Evolutionary conservation across 1,139 yeast genomes (phyloP).

Genomic region (Taphrina flavorubra): DNA sequence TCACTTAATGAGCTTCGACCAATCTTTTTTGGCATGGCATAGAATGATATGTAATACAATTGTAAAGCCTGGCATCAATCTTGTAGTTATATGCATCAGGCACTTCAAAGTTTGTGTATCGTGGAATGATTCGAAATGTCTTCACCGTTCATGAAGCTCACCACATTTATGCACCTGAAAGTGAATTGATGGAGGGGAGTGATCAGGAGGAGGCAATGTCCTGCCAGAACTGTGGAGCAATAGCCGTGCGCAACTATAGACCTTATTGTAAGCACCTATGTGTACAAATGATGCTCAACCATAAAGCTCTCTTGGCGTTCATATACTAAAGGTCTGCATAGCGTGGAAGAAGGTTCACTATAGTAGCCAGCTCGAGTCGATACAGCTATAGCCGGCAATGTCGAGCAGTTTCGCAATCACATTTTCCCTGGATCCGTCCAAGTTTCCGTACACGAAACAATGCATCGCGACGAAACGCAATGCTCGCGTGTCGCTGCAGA

Average conservation of each 20-base stretch:
- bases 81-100: background rate
- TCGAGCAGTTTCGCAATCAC: conserved; percentile 23
- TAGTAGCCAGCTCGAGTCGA: too few species aligned
- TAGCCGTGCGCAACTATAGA: background rate
- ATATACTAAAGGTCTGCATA: too few species aligned
- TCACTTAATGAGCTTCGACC: conserved; percentile 8
- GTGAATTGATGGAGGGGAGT: background rate
- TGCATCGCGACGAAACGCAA: conserved; percentile 8
- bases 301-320: too few species aligned
- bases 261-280: background rate
- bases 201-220: background rate
- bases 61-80: background rate
- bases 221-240: background rate
- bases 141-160: too few species aligned
- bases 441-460: conserved; percentile 35
- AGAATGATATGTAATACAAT: conserved; percentile 8
- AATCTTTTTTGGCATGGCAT: background rate
- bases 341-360: too few species aligned
- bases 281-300: too few species aligned
- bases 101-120: too few species aligned
- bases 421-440: conserved; percentile 32
- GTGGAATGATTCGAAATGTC: too few species aligned
- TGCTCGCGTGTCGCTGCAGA: conserved; percentile 19
- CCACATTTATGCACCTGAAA: too few species aligned
- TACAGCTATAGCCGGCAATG: background rate